Evolutionary conservation across 331 rosid genomes (phyloP), one percentile per base, ranked within the genome.

Genomic region (Malus hybrid): DNA sequence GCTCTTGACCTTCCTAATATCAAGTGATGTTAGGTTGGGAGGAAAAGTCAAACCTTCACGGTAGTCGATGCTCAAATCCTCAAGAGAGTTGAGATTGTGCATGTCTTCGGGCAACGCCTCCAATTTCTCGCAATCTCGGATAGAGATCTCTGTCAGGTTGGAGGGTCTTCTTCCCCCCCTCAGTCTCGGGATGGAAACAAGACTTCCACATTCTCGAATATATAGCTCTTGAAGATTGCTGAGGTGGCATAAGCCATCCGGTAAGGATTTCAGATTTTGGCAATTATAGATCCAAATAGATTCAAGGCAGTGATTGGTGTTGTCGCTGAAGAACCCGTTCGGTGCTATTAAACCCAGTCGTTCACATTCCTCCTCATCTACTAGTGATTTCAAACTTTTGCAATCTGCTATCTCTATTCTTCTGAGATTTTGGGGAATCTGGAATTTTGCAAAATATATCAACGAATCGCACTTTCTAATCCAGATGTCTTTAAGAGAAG

Each of bases 201-300:
- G 34, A 61, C 66, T 61, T 61, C 34, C 16, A 26, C 34, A 61
- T 0, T 13, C 0, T 0, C 3, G 0, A 26, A 61, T 61, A 5
- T 0, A 0, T 12, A 26, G 14, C 7, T 0, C 1, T 26, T 10
- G 34, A 61, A 81, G 80, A 46, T 76, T 70, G 30, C 65, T 29
- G 32, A 76, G 81, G 81, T 53, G 52, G 58, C 73, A 56, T 26
- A 57, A 24, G 34, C 34, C 57, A 14, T 63, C 64, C 4, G 80
- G 80, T 32, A 82, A 57, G 42, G 70, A 74, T 69, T 44, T 33
- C 24, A 78, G 77, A 19, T 82, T 82, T 70, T 52, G 62, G 19
- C 82, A 64, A 1, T 6, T 6, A 16, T 1, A 14, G 9, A 75
- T 65, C 3, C 8, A 0, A 56, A 75, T 44, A 57, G 5, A 56